Percentiles rank a stretch among this genome's conserved stretches.
These are phyloP conservation scores for Penicillium sp. DNA, from an alignment of 2,329 filamentous ascomycete species.

Conservation along the genomic window DNA sequence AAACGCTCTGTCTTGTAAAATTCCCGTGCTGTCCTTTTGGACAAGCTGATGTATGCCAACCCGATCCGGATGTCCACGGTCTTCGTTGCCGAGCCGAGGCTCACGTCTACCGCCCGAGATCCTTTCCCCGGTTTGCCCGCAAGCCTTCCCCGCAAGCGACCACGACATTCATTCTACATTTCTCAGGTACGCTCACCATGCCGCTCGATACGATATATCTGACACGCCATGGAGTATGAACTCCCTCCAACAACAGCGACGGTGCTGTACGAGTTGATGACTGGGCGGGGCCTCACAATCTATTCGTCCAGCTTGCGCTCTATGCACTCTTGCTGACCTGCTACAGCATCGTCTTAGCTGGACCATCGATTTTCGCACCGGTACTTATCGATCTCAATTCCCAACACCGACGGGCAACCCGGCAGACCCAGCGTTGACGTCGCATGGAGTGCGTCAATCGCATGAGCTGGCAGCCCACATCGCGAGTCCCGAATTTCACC, in stretches of 20 bases:
- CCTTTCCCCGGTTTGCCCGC: constrained; percentile 12
- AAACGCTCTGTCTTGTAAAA: not conserved
- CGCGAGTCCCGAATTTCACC: constrained; percentile 25
- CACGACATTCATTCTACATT: not conserved
- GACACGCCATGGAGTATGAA: constrained; percentile 66
- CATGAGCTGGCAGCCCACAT: constrained; percentile 59
- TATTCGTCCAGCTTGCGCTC: not conserved
- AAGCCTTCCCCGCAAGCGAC: constrained; percentile 15
- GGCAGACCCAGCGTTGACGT: constrained; percentile 79
- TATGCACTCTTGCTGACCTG: not conserved
- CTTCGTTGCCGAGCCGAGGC: constrained; percentile 9
- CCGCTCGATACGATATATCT: constrained; percentile 67
- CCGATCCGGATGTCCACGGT: not conserved
- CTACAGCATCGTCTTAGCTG: constrained; percentile 81
- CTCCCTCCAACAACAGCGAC: not conserved
- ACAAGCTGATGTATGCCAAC: no score
- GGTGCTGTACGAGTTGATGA: not conserved
- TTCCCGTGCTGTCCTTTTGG: no score
- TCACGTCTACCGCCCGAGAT: constrained; percentile 8
- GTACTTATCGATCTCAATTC: constrained; percentile 67
- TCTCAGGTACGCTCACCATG: constrained; percentile 40
- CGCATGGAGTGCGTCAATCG: constrained; percentile 79
- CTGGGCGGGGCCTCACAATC: no score
- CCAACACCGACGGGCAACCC: constrained; percentile 81
- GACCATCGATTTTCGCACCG: constrained; percentile 74